Evolutionary conservation across 2,329 filamentous ascomycete species (phyloP).

Genomic region (Metarhizium rileyi): DNA sequence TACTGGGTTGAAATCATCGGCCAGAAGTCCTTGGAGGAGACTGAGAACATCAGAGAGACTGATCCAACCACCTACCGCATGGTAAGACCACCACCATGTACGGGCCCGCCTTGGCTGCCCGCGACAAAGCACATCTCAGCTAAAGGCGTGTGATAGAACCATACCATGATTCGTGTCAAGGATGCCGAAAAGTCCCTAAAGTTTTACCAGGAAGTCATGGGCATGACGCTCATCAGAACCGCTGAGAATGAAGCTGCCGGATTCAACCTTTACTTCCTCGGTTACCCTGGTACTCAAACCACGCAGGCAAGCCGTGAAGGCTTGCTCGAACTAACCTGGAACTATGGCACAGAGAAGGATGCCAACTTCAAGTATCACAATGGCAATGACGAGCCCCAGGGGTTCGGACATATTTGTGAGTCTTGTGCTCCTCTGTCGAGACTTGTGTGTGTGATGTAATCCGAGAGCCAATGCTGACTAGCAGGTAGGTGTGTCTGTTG

Average conservation of each 20-base stretch:
- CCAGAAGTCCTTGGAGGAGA: conserved; percentile 61
- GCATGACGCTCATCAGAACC: conserved; percentile 74
- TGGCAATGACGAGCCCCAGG: conserved; percentile 84
- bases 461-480: conserved; percentile 11
- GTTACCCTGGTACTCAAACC: conserved; percentile 54
- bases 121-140: no score
- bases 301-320: conserved; percentile 63
- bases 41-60: conserved; percentile 61
- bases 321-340: conserved; percentile 83
- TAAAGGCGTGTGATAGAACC: conserved; percentile 45
- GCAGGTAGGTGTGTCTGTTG: conserved; percentile 61
- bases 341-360: conserved; percentile 77
- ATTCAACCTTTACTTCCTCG: conserved; percentile 92
- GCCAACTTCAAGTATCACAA: conserved; percentile 79
- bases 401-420: conserved; percentile 87
- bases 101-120: no score
- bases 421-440: conserved; percentile 10
- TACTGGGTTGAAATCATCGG: conserved; percentile 83
- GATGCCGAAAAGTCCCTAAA: conserved; percentile 62
- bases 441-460: background rate
- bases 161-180: conserved; percentile 94
- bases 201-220: conserved; percentile 79
- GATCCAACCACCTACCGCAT: conserved; percentile 67
- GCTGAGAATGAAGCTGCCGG: conserved; percentile 57
- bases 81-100: conserved; percentile 24